Evolutionary conservation across 345 rosid species (phyloP), one percentile per base, ranked within the genome.

Genomic region (Trapa incisa): DNA sequence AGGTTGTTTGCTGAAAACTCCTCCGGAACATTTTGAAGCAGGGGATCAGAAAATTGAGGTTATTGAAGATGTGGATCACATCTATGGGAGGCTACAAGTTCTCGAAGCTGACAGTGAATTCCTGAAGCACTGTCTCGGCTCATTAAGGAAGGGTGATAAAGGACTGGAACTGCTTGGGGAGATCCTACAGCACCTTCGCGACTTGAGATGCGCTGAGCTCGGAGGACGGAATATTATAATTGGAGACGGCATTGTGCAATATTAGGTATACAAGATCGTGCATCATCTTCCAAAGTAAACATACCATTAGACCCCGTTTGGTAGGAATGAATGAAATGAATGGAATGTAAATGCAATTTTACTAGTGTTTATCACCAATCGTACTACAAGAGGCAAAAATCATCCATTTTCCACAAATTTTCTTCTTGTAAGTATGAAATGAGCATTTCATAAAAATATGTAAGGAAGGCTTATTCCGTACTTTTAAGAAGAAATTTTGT

Each of bases 41-140:
- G 84, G 79, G 43, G 76, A 66, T 67, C 75, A 73, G 75, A 75
- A 67, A 75, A 65, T 70, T 1, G 38, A 42, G 16, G 74, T 81
- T 0, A 67, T 87, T 0, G 97, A 86, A 74, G 99, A 86, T 65
- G 87, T 91, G 54, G 92, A 95, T 68, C 88, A 85, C 68, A 86
- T 95, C 10, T 86, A 91, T 15, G 96, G 86, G 71, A 87, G 97
- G 74, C 80, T 95, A 65, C 96, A 86, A 75, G 96, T 95, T 29
- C 76, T 95, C 0, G 99, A 95, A 60, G 94, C 96, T 14, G 97
- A 95, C 70, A 83, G 96, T 71, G 97, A 95, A 75, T 95, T 95
- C 72, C 80, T 95, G 52, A 85, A 80, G 62, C 97, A 91, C 75
- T 87, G 97, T 70, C 71, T 91, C 43, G 80, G 86, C 42, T 94